Conservation (phyloP, 176 grass and related monocot species). For the Alopecurus myosuroides region DNA sequence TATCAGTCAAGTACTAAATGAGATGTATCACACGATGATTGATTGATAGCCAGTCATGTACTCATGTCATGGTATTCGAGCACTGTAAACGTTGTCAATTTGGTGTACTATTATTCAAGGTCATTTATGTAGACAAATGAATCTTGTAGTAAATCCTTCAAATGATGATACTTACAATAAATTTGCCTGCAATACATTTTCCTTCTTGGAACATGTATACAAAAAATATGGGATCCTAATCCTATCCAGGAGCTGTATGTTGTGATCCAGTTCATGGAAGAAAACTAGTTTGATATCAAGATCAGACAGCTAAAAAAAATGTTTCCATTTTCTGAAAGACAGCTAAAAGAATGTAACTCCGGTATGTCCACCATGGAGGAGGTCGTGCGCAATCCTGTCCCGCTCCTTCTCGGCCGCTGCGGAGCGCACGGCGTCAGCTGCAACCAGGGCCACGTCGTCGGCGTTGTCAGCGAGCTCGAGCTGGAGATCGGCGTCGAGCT, state of each 20-base stretch:
- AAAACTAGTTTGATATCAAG: not conserved
- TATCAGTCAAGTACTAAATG: not conserved
- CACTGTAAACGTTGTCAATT: not conserved
- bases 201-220: not conserved
- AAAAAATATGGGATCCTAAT: not conserved
- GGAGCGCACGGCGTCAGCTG: slow-evolving; percentile 23
- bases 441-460: slow-evolving; percentile 25
- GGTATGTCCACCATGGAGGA: slow-evolving; percentile 40
- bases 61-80: not conserved
- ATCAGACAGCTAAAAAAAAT: slow-evolving; percentile 14
- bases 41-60: not conserved
- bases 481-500: slow-evolving; percentile 26
- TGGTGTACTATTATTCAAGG: not conserved
- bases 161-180: not conserved
- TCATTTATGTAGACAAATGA: not conserved
- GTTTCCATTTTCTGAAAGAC: not conserved
- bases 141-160: slow-evolving; percentile 15
- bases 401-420: slow-evolving; percentile 34
- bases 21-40: not conserved
- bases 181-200: not conserved
- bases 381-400: slow-evolving; percentile 59
- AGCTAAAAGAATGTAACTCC: slow-evolving; percentile 18
- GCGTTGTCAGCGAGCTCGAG: slow-evolving; percentile 29
- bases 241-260: not conserved
- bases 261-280: not conserved